Evolutionary conservation across 106 monocot species (phyloP), one percentile per base, ranked within the genome.

Genomic region (Xerophyta viscosa): DNA sequence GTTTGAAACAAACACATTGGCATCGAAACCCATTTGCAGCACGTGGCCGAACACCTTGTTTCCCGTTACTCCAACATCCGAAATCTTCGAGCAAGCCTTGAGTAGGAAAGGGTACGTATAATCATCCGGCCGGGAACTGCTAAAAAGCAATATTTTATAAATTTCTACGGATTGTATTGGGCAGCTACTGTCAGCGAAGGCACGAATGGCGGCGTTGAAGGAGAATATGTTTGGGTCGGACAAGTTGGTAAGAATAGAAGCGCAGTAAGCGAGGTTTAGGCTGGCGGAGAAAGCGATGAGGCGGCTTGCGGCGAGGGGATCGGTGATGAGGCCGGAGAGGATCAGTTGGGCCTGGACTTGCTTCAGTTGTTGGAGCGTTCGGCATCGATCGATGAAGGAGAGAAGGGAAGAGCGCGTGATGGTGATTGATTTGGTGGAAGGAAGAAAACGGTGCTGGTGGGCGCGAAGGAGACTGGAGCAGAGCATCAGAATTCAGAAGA

Each of bases 291-390:
- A 31, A 49, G 72, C 49, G 13, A 78, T 27, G 14, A 84, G 64
- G 33, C 78, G 71, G 61, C 65, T 65, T 9, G 79, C 46, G 45
- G 57, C 55, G 60, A 70, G 52, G 2, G 52, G 46, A 15, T 72
- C 62, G 9, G 71, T 62, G 60, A 79, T 60, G 39, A 79, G 29
- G 15, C 63, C 75, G 21, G 68, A 72, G 37, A 76, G 49, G 52
- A 76, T 25, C 71, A 85, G 68, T 23, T 85, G 75, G 15, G 85
- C 61, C 49, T 85, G 85, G 54, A 85, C 41, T 75, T 85, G 79
- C 59, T 73, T 72, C 14, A 79, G 29, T 23, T 85, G 85, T 50
- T 28, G 8, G 7, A 70, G 26, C 3, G 47, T 61, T 20, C 43
- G 30, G 56, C 76, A 66, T 61, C 36, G 48, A 29, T 77, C 54